These are phyloP conservation scores for Saturnispora besseyi DNA, from an alignment of 805 yeast species.

Conservation along the genomic window DNA sequence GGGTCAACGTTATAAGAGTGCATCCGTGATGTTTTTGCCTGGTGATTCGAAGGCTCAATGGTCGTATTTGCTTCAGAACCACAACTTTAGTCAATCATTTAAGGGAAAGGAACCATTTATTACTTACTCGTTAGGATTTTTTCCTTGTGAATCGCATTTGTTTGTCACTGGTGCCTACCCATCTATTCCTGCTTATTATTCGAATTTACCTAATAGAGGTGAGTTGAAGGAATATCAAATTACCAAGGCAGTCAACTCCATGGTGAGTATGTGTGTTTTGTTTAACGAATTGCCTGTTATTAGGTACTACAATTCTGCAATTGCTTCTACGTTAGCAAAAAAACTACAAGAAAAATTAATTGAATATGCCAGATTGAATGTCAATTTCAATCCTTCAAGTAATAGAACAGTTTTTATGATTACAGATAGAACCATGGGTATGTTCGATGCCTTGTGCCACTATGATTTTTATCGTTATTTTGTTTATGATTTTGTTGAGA, in stretches of 20 bases:
- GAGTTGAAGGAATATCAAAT: slow-evolving; percentile 55
- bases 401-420: slow-evolving; percentile 55
- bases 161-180: slow-evolving; percentile 56
- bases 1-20: slow-evolving; percentile 66
- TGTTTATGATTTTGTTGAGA: slow-evolving; percentile 59
- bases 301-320: slow-evolving; percentile 55
- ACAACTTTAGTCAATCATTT: slow-evolving; percentile 2
- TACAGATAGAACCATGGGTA: slow-evolving; percentile 76
- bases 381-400: slow-evolving; percentile 50
- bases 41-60: slow-evolving; percentile 30
- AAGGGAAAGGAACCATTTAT: slow-evolving; percentile 2
- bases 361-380: slow-evolving; percentile 60
- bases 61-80: slow-evolving; percentile 15
- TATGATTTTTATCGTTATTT: slow-evolving; percentile 89
- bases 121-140: slow-evolving; percentile 38
- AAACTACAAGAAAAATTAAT: slow-evolving; percentile 66
- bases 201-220: slow-evolving; percentile 41
- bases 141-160: slow-evolving; percentile 62
- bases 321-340: slow-evolving; percentile 49
- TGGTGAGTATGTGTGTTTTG: slow-evolving; percentile 64
- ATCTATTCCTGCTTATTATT: slow-evolving; percentile 68
- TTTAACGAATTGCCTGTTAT: slow-evolving; percentile 87
- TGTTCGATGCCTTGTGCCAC: slow-evolving; percentile 76
- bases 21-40: slow-evolving; percentile 61
- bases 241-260: slow-evolving; percentile 47